phyloP scores from a whole-genome alignment of 441 rosid genomes.

The Populus trichocarpa region DNA sequence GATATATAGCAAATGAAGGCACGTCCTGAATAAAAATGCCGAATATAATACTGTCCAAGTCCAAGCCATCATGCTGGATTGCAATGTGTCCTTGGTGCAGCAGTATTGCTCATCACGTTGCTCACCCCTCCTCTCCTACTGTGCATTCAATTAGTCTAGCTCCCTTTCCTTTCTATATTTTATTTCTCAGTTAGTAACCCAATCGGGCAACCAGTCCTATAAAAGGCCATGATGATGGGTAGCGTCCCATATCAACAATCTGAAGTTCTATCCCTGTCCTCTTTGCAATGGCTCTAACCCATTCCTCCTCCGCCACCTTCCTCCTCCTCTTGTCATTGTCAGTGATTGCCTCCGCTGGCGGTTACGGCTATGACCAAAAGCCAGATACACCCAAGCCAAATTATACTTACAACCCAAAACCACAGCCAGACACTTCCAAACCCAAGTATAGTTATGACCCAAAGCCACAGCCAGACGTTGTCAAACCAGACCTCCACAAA shows the following conservation, averaged over 20 bases:
- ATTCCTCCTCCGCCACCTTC: neutral
- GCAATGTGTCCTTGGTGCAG: no score
- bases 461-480: neutral
- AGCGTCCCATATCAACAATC: neutral
- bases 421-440: neutral
- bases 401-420: neutral
- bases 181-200: neutral
- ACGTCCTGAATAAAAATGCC: no score
- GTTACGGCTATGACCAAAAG: neutral
- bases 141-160: neutral
- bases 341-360: constrained; percentile 19
- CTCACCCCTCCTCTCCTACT: neutral
- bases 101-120: no score
- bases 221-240: neutral
- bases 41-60: no score
- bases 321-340: constrained; percentile 14
- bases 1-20: no score
- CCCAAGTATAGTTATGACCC: constrained; percentile 1
- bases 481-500: neutral
- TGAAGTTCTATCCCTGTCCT: neutral
- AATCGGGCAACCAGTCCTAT: neutral
- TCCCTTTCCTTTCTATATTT: neutral
- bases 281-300: neutral
- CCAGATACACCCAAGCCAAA: neutral
- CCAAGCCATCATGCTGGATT: no score